These are phyloP conservation scores for Pilatotrama ljubarskyi DNA, from an alignment of 768 basidiomycete genomes.

Conservation along the genomic window DNA sequence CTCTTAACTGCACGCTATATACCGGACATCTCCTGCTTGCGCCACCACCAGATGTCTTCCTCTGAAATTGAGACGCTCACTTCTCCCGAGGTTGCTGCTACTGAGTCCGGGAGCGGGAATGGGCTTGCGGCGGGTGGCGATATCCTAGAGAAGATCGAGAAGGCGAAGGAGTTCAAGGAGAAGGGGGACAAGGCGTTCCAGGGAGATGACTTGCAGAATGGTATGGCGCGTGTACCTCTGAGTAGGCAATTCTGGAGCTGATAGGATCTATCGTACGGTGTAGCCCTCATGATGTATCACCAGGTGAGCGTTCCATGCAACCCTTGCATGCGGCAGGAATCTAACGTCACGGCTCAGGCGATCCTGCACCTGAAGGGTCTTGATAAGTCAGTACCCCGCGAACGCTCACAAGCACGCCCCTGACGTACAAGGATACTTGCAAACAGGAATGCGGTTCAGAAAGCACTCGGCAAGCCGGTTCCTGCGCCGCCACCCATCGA, in stretches of 20 bases:
- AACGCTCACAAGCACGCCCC: too few species aligned
- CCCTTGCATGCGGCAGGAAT: neutral
- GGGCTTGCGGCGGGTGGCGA: slow-evolving; percentile 15
- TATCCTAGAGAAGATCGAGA: slow-evolving; percentile 51
- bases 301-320: slow-evolving; percentile 45
- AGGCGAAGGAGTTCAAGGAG: slow-evolving; percentile 50
- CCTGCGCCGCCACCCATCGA: slow-evolving; percentile 10
- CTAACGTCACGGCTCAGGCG: slow-evolving; percentile 39
- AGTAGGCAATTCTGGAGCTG: too few species aligned
- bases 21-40: neutral
- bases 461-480: slow-evolving; percentile 22
- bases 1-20: neutral
- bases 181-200: slow-evolving; percentile 39
- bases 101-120: slow-evolving; percentile 9
- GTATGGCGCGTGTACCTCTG: slow-evolving; percentile 23
- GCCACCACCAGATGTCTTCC: neutral
- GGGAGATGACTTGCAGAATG: slow-evolving; percentile 31
- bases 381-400: slow-evolving; percentile 60
- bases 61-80: neutral
- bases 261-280: neutral
- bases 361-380: slow-evolving; percentile 73
- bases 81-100: slow-evolving; percentile 4
- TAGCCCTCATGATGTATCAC: slow-evolving; percentile 72
- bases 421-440: neutral
- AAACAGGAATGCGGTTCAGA: slow-evolving; percentile 23